Evolutionary conservation across 441 rosid genomes (phyloP), one percentile per base, ranked within the genome.

Genomic region (Erodium trifolium): DNA sequence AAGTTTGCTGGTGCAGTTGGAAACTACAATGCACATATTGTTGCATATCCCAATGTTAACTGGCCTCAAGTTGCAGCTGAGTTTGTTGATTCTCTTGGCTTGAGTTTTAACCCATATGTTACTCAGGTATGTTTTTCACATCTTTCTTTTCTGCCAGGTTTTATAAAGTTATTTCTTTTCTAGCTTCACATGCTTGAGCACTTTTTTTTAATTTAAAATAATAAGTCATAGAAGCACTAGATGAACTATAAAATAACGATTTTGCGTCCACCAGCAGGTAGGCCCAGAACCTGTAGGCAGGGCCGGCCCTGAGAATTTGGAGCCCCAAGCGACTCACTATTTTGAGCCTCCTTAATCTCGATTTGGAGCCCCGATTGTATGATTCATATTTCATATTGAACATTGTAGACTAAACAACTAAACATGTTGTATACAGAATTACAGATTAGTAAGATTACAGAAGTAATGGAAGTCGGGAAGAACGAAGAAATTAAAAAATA

Each of bases 1-100:
- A 94, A 94, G 80, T 90, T 90, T 84, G 96, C 94, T 47, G 99
- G 99, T 80, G 96, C 98, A 62, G 94, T 92, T 77, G 99, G 99
- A 63, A 94, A 92, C 70, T 90, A 90, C 78, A 94, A 90, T 75
- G 96, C 98, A 23, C 98, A 94, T 75, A 72, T 94, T 17, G 81
- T 83, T 68, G 98, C 97, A 27, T 92, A 94, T 83, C 88, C 97
- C 17, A 67, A 73, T 74, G 73, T 88, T 65, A 78, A 82, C 67
- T 92, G 99, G 99, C 93, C 90, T 74, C 81, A 75, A 76, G 77
- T 90, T 75, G 87, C 97, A 8, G 77, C 85, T 72, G 93, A 88
- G 73, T 92, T 94, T 85, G 96, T 92, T 70, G 80, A 80, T 72
- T 90, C 97, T 68, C 93, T 90, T 19, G 98, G 97, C 59, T 73